Evolutionary conservation across 176 grass and related monocot species (phyloP), one percentile per base, ranked within the genome.

Genomic region (Urochloa ruziziensis): DNA sequence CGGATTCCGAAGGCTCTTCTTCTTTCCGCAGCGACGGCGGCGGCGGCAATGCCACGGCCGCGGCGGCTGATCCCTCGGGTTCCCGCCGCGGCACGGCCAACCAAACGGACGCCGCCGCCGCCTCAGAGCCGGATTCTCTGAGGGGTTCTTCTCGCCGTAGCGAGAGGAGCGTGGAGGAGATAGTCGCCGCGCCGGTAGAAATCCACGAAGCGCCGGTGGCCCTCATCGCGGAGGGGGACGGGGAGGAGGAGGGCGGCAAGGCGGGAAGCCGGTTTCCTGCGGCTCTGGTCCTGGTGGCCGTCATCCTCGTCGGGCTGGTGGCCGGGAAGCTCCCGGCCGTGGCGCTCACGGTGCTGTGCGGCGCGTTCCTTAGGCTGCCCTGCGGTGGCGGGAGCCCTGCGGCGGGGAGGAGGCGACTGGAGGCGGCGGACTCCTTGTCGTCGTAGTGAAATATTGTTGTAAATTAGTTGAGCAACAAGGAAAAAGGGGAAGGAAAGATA

Each of bases 261-360:
- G 51, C 51, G 17, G 80, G 52, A 12, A 14, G 65, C n/a, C 35
- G 58, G 23, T 71, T 86, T 13, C 76, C 82, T 47, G 72, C 82
- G 28, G 72, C 80, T 14, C 51, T 85, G 23, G 77, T 81, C 28
- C 80, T 80, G 3, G 59, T 82, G 10, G 34, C 82, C 18, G 48
- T 96, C 32, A 75, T 72, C 67, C 89, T 99, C 53, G 61, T 87
- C 21, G 96, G 96, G 19, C 77, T 99, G 35, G 57, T 87, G 37
- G 91, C 62, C 66, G 96, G 96, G 67, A 96, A 90, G 83, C 3
- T 67, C 17, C 32, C 78, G 67, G 91, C 96, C 10, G 75, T 99
- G 36, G 67, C 67, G 83, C 56, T 96, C 48, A 90, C 85, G 37
- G 65, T 96, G 59, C 70, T 90, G 27, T 90, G 84, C 80, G 48